Conservation (phyloP, 2,329 filamentous ascomycete species). For the Triangularia setosa region DNA sequence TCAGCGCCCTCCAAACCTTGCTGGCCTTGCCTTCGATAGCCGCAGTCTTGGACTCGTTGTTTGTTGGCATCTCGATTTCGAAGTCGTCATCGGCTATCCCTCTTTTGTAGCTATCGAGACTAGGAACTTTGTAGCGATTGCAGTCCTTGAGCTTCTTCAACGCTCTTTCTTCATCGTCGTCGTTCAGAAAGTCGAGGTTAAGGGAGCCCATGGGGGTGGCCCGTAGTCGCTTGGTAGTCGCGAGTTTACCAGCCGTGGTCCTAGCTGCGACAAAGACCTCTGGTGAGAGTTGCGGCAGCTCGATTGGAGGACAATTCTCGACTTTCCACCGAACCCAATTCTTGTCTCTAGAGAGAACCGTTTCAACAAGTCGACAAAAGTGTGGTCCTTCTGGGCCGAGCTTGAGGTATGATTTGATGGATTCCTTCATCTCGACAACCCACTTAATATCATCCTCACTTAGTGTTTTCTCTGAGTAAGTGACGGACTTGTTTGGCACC, state of each 20-base stretch:
- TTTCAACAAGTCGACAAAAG: slow-evolving; percentile 95
- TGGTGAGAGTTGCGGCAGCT: slow-evolving; percentile 66
- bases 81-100: slow-evolving; percentile 77
- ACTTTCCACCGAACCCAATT: slow-evolving; percentile 99
- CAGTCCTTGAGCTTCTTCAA: slow-evolving; percentile 67
- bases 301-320: slow-evolving; percentile 85
- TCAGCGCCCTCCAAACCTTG: slow-evolving; percentile 85
- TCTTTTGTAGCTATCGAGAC: slow-evolving; percentile 64
- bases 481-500: slow-evolving; percentile 76
- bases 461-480: slow-evolving; percentile 71
- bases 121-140: slow-evolving; percentile 64
- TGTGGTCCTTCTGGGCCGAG: slow-evolving; percentile 80
- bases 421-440: slow-evolving; percentile 72
- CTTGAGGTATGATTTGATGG: slow-evolving; percentile 79
- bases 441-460: slow-evolving; percentile 86
- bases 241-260: slow-evolving; percentile 59
- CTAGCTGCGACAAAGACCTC: slow-evolving; percentile 68
- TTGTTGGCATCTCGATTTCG: slow-evolving; percentile 77
- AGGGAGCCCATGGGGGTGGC: slow-evolving; percentile 67
- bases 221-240: slow-evolving; percentile 67
- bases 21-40: slow-evolving; percentile 72
- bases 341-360: slow-evolving; percentile 90
- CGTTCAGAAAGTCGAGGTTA: slow-evolving; percentile 73
- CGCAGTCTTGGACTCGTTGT: slow-evolving; percentile 51
- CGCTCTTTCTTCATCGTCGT: slow-evolving; percentile 54